A percentile compares a stretch with the other conserved stretches of the same genome.
Evolutionary conservation across 2,329 filamentous ascomycete genomes (phyloP).

Genomic region (Monosporascus ibericus): DNA sequence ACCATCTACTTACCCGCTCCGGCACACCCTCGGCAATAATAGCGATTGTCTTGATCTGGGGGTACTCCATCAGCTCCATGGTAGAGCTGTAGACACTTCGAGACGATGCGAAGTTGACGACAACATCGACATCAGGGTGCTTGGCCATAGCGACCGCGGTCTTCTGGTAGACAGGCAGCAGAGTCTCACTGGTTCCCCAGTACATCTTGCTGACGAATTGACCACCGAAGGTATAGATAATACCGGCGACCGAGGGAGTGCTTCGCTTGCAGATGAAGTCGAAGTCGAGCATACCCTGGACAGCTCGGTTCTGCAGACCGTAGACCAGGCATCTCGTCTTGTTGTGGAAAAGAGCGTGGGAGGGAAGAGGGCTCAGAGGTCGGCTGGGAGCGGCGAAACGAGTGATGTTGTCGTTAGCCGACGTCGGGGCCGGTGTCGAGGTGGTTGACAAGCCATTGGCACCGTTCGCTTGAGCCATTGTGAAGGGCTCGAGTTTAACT

Average conservation of each 20-base stretch:
- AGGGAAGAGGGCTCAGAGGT: constrained; percentile 79
- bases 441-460: constrained; percentile 39
- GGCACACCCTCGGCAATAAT: constrained; percentile 99
- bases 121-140: constrained; percentile 93
- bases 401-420: constrained; percentile 97
- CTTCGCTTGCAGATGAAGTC: constrained; percentile 99
- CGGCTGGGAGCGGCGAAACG: constrained; percentile 91
- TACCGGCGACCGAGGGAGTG: constrained; percentile 93
- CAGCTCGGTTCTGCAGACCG: constrained; percentile 91
- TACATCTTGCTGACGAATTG: constrained; percentile 99
- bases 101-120: constrained; percentile 99
- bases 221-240: constrained; percentile 99
- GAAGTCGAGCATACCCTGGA: constrained; percentile 95
- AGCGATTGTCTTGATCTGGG: constrained; percentile 97
- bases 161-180: constrained; percentile 96
- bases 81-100: constrained; percentile 98
- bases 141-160: constrained; percentile 89
- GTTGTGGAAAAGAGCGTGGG: constrained; percentile 93
- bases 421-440: constrained; percentile 42
- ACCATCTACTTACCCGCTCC: constrained; percentile 67
- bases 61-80: constrained; percentile 95
- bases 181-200: constrained; percentile 99
- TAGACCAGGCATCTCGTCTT: constrained; percentile 99
- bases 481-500: constrained; percentile 22
- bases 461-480: constrained; percentile 51